These are phyloP conservation scores for Ordospora pajunii DNA, from an alignment of 371 early-diverging fungal genomes.

Conservation along the genomic window DNA sequence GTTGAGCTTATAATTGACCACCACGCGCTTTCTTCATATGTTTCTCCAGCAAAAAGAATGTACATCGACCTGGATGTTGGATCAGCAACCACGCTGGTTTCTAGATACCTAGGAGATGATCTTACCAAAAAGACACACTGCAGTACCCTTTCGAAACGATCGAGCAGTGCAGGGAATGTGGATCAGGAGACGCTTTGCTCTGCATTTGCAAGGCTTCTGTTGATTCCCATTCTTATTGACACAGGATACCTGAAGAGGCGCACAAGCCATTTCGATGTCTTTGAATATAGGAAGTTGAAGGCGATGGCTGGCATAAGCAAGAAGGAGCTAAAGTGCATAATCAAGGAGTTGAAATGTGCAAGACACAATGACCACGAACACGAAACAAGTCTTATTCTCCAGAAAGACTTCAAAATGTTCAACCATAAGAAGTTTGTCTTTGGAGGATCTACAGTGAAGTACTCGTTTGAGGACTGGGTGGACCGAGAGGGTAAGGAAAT, in stretches of 20 bases:
- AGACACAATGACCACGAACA: conserved; percentile 35
- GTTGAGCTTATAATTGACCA: conserved; percentile 55
- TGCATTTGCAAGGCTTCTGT: conserved; percentile 33
- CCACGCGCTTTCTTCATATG: conserved; percentile 8
- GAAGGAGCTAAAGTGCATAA: conserved; percentile 29
- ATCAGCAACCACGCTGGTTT: conserved; percentile 44
- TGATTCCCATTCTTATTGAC: conserved; percentile 53
- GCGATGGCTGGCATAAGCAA: conserved; percentile 13
- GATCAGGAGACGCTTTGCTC: neutral
- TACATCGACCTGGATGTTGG: conserved; percentile 51
- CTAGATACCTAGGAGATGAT: conserved; percentile 48
- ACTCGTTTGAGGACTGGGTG: conserved; percentile 48
- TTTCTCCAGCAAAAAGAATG: conserved; percentile 23
- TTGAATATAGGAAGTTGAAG: conserved; percentile 45
- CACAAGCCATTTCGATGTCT: conserved; percentile 31
- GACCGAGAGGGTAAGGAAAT: conserved; percentile 38
- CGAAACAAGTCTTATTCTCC: conserved; percentile 40
- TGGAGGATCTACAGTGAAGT: conserved; percentile 51
- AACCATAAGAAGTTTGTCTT: conserved; percentile 23
- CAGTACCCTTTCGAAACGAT: neutral
- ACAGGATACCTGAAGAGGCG: conserved; percentile 36
- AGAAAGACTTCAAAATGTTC: conserved; percentile 49
- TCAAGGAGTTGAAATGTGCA: conserved; percentile 28
- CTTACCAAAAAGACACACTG: conserved; percentile 22
- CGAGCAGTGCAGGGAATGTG: neutral